phyloP scores from a whole-genome alignment of 345 rosid genomes.

The Aquilaria sinensis region DNA sequence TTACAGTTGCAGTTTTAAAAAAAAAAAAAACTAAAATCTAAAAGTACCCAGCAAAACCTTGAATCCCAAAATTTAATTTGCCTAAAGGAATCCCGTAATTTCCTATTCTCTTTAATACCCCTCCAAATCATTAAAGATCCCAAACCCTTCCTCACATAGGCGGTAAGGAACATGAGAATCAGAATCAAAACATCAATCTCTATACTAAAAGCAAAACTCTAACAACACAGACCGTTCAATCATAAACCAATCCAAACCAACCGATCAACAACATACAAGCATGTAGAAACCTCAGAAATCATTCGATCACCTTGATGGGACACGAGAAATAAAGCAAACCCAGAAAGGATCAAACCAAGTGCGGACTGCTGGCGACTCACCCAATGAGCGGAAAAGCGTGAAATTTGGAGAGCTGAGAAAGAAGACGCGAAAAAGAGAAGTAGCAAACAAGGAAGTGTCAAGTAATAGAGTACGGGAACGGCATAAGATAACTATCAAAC shows the following conservation, averaged over 20 bases:
- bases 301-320: background rate
- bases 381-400: conserved; percentile 7
- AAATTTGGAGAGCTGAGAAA: conserved; percentile 1
- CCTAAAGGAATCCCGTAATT: no score
- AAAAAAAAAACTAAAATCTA: no score
- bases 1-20: no score
- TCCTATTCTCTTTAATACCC: no score
- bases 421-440: background rate
- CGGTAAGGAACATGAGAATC: no score
- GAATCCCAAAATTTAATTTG: no score
- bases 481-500: conserved; percentile 12
- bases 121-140: no score
- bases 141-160: no score
- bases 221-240: no score
- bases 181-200: no score
- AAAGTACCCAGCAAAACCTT: no score
- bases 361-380: conserved; percentile 5
- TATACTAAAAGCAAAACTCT: no score
- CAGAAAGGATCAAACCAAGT: background rate
- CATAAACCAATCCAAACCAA: background rate
- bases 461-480: conserved; percentile 13
- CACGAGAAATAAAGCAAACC: conserved; percentile 2
- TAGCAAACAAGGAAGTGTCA: background rate
- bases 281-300: conserved; percentile 3
- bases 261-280: background rate